These are phyloP conservation scores for Coffea canephora DNA, from an alignment of 257 asterid genomes.

Conservation along the genomic window DNA sequence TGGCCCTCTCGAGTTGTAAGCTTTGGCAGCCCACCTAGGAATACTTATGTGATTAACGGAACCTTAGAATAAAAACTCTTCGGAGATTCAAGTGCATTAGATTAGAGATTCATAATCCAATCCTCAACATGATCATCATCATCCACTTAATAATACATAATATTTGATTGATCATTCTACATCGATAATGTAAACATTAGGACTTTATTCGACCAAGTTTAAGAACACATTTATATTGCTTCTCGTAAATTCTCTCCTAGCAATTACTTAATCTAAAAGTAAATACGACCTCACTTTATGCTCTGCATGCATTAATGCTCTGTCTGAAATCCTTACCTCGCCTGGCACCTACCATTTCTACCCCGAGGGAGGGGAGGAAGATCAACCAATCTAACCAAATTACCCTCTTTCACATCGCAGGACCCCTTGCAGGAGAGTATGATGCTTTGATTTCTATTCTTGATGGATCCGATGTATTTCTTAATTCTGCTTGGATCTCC, in stretches of 20 bases:
- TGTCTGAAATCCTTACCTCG: neutral
- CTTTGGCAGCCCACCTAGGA: no score
- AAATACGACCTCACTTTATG: neutral
- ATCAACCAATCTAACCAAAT: conserved; percentile 35
- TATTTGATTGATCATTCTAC: no score
- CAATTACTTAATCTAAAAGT: neutral
- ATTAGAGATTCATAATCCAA: neutral
- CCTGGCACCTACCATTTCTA: conserved; percentile 17
- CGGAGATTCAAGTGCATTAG: no score
- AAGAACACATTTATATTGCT: neutral
- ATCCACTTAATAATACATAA: neutral
- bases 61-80: no score
- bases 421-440: conserved; percentile 48
- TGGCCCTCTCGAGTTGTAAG: no score
- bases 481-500: conserved; percentile 13
- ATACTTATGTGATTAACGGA: no score
- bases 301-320: neutral
- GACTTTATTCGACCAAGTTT: neutral
- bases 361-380: conserved; percentile 56
- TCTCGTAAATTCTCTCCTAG: neutral
- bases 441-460: conserved; percentile 13
- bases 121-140: neutral
- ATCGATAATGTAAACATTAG: no score
- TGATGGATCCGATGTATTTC: conserved; percentile 7
- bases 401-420: conserved; percentile 39